These are phyloP conservation scores for Adansonia madagascariensis DNA, from an alignment of 441 rosid genomes.

Conservation along the genomic window DNA sequence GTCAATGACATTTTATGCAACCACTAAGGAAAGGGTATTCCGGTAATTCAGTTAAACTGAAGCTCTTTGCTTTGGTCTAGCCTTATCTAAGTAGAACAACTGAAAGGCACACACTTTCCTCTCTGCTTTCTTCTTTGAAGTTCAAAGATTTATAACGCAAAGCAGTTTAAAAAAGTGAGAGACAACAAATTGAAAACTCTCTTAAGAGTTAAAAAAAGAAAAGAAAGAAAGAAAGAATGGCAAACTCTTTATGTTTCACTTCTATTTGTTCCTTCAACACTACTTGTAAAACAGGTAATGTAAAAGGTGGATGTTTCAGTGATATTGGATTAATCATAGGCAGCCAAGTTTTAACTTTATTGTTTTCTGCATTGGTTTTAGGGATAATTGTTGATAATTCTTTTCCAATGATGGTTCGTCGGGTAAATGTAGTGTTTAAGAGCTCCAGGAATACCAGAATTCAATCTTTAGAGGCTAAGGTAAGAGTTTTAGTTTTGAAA, in stretches of 20 bases:
- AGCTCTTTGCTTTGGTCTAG: background rate
- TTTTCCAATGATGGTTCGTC: slow-evolving; percentile 49
- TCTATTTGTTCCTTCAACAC: slow-evolving; percentile 41
- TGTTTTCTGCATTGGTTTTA: slow-evolving; percentile 21
- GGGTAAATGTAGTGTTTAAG: slow-evolving; percentile 47
- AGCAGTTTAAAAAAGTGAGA: slow-evolving; percentile 2
- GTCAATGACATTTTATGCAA: too few relatives aligned
- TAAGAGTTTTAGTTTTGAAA: slow-evolving; percentile 24
- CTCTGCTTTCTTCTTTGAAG: background rate
- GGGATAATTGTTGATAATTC: slow-evolving; percentile 40
- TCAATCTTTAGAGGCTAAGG: slow-evolving; percentile 67
- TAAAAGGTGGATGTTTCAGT: background rate
- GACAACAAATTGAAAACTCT: background rate
- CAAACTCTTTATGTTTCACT: slow-evolving; percentile 54
- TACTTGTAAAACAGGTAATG: slow-evolving; percentile 50
- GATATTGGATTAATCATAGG: background rate
- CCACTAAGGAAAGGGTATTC: slow-evolving; percentile 30
- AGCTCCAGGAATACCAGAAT: slow-evolving; percentile 46
- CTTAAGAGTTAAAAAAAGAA: background rate
- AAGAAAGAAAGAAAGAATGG: slow-evolving; percentile 40
- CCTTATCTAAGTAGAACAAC: slow-evolving; percentile 37
- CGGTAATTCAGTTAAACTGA: slow-evolving; percentile 20
- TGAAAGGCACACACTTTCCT: background rate
- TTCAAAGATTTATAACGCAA: background rate
- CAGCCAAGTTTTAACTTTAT: background rate